phyloP scores from a whole-genome alignment of 2,329 filamentous ascomycete species.

The Tolypocladium tropicale region DNA sequence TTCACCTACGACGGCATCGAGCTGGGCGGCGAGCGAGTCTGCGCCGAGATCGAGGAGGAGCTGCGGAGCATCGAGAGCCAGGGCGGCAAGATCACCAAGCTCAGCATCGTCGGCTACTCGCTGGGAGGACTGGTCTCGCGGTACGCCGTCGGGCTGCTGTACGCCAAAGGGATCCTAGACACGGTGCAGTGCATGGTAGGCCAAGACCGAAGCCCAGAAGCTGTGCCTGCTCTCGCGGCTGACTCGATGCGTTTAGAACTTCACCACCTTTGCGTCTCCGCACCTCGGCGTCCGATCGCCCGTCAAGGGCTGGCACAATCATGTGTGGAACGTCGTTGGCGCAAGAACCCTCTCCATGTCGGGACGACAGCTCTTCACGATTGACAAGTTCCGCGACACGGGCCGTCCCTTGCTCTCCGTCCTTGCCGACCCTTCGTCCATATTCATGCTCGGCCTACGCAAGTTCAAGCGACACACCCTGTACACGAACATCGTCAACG shows the following conservation, averaged over 20 bases:
- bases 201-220: not conserved
- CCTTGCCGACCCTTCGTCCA: constrained; percentile 71
- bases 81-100: constrained; percentile 65
- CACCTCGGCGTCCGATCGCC: constrained; percentile 70
- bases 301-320: constrained; percentile 52
- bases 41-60: constrained; percentile 56
- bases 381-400: constrained; percentile 77
- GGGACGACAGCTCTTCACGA: constrained; percentile 76
- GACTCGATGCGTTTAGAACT: constrained; percentile 49
- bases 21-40: constrained; percentile 56
- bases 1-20: constrained; percentile 65
- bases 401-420: constrained; percentile 70
- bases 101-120: constrained; percentile 85
- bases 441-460: constrained; percentile 73
- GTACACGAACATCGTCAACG: constrained; percentile 83
- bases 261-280: constrained; percentile 83
- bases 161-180: constrained; percentile 72
- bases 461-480: constrained; percentile 67
- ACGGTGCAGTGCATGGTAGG: constrained; percentile 65
- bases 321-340: constrained; percentile 74
- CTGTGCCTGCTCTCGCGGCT: constrained; percentile 2
- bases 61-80: constrained; percentile 43
- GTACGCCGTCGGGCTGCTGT: constrained; percentile 76
- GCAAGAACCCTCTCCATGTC: constrained; percentile 72
- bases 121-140: constrained; percentile 78